Evolutionary conservation across 2,329 filamentous ascomycete genomes (phyloP).

Genomic region (Exophiala viscosa): DNA sequence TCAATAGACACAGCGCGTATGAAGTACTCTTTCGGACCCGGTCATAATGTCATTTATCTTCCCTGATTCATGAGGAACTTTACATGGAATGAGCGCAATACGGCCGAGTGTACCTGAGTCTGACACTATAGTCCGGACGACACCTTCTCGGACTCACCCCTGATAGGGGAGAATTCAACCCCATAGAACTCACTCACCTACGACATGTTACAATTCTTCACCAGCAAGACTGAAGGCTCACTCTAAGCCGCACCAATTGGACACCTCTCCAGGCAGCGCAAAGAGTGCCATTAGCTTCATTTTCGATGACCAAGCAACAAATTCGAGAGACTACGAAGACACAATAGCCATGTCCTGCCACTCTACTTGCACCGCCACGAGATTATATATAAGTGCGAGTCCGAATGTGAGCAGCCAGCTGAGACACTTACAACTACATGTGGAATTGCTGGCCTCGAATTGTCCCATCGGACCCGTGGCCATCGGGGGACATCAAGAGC

Average conservation of each 20-base stretch:
- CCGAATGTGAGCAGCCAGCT: background rate
- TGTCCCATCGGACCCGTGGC: too few species aligned
- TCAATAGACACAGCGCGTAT: too few species aligned
- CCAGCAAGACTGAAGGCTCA: conserved; percentile 3
- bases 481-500: too few species aligned
- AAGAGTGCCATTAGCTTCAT: too few species aligned
- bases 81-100: too few species aligned
- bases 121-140: background rate
- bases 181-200: conserved; percentile 1
- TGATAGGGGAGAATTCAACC: conserved; percentile 4
- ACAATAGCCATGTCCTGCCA: too few species aligned
- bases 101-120: background rate
- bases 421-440: conserved; percentile 4
- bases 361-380: conserved; percentile 4
- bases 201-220: conserved; percentile 1
- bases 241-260: background rate
- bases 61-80: too few species aligned
- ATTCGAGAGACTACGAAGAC: too few species aligned
- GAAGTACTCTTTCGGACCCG: too few species aligned
- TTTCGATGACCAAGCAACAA: background rate
- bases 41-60: too few species aligned
- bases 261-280: background rate
- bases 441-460: conserved; percentile 1
- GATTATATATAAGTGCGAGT: conserved; percentile 2
- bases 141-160: conserved; percentile 2